Base-by-base conservation (phyloP, 2,329 filamentous ascomycete genomes). In the Aphanoascus verrucosus region DNA sequence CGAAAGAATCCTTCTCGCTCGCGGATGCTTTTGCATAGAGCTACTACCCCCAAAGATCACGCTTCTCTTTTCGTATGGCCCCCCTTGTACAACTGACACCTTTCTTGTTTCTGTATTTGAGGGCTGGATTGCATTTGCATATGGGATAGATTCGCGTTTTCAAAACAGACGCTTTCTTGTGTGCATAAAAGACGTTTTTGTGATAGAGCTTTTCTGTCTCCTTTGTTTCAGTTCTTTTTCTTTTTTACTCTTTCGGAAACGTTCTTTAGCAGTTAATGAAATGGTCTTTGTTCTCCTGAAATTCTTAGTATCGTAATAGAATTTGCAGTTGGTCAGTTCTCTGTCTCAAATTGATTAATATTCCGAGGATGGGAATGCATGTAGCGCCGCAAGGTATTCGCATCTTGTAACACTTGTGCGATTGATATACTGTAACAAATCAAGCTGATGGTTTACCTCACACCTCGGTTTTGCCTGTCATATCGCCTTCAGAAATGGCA, bases 121-220 rank as follows among this genome's bases (percentile, higher is more conserved):
- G 44, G 51, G 43, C 43, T 43, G 55, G 41, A 47, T 17, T 56
- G 44, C 42, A 52, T 52, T 51, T 54, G 44, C 40, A 37, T 50
- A 38, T 49, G 48, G 46, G 44, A 54, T 56, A 48, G 55, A 56
- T 51, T 54, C 51, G 20, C 47, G 34, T 47, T 51, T 53, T 43
- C n/a, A 20, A 34, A 44, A 19, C 15, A 38, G 46, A 37, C 54
- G 23, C 46, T 51, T 49, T 47, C 32, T 52, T 48, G 44, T 51
- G 40, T 46, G 40, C 41, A 50, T 51, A 51, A 53, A 56, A 47
- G 20, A 17, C 42, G 35, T 48, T 38, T 34, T 32, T 47, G n/a
- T 34, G 31, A 44, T 37, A 44, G 40, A 51, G 20, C 14, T 44
- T 37, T 37, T 11, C 42, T 44, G 17, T 44, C 37, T 32, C 11